Evolutionary conservation across 441 rosid species (phyloP).

Genomic region (Erodium texanum): DNA sequence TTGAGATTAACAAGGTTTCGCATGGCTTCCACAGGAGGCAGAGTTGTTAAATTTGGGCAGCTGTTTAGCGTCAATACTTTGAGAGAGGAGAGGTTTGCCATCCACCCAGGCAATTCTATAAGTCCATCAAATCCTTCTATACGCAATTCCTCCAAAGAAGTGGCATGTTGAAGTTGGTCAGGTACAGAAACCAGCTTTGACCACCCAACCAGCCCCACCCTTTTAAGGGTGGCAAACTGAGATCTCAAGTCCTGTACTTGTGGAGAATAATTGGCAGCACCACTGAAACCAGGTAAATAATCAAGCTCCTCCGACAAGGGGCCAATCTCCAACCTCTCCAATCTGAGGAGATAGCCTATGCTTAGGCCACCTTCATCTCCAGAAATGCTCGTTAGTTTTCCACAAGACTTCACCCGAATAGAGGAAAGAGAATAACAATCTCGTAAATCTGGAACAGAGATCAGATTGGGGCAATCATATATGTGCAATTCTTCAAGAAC

Average conservation of each 20-base stretch:
- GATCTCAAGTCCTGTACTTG: not conserved
- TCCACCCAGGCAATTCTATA: constrained; percentile 24
- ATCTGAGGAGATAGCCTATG: constrained; percentile 8
- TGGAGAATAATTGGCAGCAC: not conserved
- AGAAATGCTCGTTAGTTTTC: constrained; percentile 5
- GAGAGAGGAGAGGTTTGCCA: constrained; percentile 21
- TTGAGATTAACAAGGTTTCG: constrained; percentile 12
- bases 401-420: not conserved
- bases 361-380: not conserved
- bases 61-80: not conserved
- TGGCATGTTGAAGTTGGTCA: constrained; percentile 22
- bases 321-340: constrained; percentile 16
- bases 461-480: constrained; percentile 3
- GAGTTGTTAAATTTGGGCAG: constrained; percentile 9
- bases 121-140: constrained; percentile 8
- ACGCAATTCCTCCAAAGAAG: not conserved
- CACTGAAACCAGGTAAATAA: constrained; percentile 15
- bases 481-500: constrained; percentile 10
- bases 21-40: constrained; percentile 18
- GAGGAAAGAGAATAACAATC: not conserved
- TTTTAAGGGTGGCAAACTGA: constrained; percentile 10
- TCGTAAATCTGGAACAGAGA: constrained; percentile 4
- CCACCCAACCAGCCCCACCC: constrained; percentile 6
- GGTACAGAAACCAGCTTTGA: constrained; percentile 17
- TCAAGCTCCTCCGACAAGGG: constrained; percentile 12